These are phyloP conservation scores for Mycocalia duriaeana DNA, from an alignment of 1,284 basidiomycete species.

Conservation along the genomic window DNA sequence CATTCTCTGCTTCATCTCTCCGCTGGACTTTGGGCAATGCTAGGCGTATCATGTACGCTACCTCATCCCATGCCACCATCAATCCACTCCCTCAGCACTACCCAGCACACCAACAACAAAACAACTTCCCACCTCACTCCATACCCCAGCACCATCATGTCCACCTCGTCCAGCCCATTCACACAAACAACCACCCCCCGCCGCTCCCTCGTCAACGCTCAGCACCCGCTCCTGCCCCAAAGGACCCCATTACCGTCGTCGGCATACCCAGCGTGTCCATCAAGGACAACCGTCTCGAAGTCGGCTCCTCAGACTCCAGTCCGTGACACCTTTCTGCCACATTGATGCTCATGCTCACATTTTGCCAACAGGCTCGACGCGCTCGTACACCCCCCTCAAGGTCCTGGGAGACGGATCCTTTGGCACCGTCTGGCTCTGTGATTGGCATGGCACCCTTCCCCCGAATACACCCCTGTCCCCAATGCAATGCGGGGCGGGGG, in stretches of 20 bases:
- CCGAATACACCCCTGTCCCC: slow-evolving; percentile 82
- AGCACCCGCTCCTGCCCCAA: slow-evolving; percentile 28
- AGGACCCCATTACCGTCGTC: slow-evolving; percentile 58
- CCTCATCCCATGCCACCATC: too few relatives aligned
- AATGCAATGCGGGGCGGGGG: slow-evolving; percentile 87
- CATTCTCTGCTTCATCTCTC: slow-evolving; percentile 22
- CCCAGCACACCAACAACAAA: slow-evolving; percentile 43
- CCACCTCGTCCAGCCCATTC: slow-evolving; percentile 19
- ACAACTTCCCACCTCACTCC: slow-evolving; percentile 14
- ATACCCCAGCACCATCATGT: slow-evolving; percentile 15
- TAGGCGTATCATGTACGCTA: slow-evolving; percentile 61
- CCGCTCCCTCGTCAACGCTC: slow-evolving; percentile 6
- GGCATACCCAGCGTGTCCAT: slow-evolving; percentile 72
- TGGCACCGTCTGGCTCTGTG: slow-evolving; percentile 96
- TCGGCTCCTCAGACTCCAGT: slow-evolving; percentile 71
- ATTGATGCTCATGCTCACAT: slow-evolving; percentile 12
- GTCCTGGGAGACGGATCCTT: slow-evolving; percentile 95
- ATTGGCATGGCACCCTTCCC: slow-evolving; percentile 96
- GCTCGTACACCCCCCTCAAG: slow-evolving; percentile 73
- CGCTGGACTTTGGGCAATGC: slow-evolving; percentile 47
- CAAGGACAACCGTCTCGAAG: slow-evolving; percentile 57
- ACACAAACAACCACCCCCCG: slow-evolving; percentile 16
- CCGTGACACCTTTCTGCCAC: slow-evolving; percentile 25
- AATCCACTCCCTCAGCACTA: too few relatives aligned
- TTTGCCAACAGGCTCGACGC: slow-evolving; percentile 41